These are phyloP conservation scores for Zopfochytrium polystomum DNA, from an alignment of 371 early-diverging fungal species.

Conservation along the genomic window DNA sequence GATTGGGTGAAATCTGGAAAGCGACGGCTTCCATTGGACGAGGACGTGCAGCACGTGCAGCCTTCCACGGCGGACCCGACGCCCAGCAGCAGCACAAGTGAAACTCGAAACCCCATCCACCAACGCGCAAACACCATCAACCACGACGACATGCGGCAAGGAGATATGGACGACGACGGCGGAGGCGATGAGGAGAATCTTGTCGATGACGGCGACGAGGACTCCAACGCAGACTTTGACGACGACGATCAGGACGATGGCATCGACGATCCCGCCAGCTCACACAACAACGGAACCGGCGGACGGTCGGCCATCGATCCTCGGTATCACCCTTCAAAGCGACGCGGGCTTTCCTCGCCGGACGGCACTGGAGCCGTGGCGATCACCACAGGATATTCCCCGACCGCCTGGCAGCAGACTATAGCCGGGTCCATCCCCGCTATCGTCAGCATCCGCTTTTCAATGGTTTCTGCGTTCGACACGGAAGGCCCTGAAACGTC, in stretches of 20 bases:
- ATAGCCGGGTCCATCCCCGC: constrained; percentile 68
- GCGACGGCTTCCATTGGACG: not conserved
- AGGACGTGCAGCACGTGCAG: not conserved
- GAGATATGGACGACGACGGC: not conserved
- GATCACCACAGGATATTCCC: too few relatives aligned
- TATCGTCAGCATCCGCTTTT: constrained; percentile 82
- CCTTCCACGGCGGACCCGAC: too few relatives aligned
- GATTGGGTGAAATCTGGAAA: too few relatives aligned
- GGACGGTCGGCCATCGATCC: not conserved
- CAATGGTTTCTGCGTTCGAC: constrained; percentile 80
- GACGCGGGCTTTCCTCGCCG: not conserved
- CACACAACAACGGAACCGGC: not conserved
- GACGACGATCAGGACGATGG: not conserved
- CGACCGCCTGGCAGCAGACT: constrained; percentile 82
- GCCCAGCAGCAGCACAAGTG: too few relatives aligned
- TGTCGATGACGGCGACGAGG: not conserved
- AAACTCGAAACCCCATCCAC: too few relatives aligned
- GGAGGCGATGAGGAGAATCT: not conserved
- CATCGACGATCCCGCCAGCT: not conserved
- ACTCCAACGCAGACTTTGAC: not conserved
- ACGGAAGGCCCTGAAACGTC: constrained; percentile 77
- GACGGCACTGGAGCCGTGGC: too few relatives aligned
- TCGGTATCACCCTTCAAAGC: constrained; percentile 1
- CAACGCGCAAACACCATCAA: too few relatives aligned
- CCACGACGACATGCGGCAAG: not conserved